Base-by-base conservation (phyloP, 768 basidiomycete genomes). In the Leucogyrophana mollusca region DNA sequence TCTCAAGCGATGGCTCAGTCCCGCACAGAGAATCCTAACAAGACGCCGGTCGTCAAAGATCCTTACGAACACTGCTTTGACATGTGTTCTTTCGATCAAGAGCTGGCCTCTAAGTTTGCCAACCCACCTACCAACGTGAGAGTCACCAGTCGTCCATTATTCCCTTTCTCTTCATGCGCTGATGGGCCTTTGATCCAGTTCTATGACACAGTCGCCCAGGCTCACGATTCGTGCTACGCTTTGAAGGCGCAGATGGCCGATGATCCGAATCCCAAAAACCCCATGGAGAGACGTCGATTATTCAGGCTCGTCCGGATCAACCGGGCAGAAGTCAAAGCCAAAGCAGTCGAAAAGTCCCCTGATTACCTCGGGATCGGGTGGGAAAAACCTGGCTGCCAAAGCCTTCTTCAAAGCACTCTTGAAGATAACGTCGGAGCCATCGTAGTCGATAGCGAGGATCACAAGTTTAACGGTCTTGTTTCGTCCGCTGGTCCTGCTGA, bases 151-250 rank as follows among this genome's bases (percentile, higher is more conserved):
- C 27, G 24, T 25, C 21, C 6, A 25, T 9, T 0, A 3, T 2
- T 9, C 16, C 21, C 32, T 24, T n/a, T 32, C 2, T n/a, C n/a
- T n/a, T n/a, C 17, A 18, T 14, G 27, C 17, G 5, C 49, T 45
- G 37, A 18, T n/a, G 37, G 17, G 14, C 3, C 45, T 17, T 25
- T 44, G 9, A 43, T 33, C 43, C 23, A 65, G 64, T 56, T 67
- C 24, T 65, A 67, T 40, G 56, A 64, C 8, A 47, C 65, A 13
- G 40, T 67, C 11, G 65, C 63, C 27, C 47, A 41, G 34, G 53
- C 58, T 3, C 55, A 63, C 21, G 65, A 67, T 54, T 34, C 49
- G 25, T 56, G 35, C 24, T 59, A 52, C 43, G 35, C 47, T 16
- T 34, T 53, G 20, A 22, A 45, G 2, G 40, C 39, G 4, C 45